Conservation (phyloP, 208 protist species). For the Entamoeba moshkovskii region DNA sequence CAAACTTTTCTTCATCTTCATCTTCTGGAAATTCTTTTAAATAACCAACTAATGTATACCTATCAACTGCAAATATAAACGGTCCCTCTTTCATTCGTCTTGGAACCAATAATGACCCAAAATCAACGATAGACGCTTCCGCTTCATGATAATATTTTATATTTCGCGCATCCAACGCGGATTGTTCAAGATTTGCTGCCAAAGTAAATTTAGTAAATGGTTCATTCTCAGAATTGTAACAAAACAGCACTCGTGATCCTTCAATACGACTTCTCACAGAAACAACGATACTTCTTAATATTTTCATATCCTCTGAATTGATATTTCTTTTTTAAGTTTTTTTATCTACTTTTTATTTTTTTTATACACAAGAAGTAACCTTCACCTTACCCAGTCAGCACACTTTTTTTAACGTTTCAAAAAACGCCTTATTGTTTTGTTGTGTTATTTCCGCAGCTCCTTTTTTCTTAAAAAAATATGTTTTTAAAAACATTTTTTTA, state of each 20-base stretch:
- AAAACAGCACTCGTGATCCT: neutral
- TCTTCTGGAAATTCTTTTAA: neutral
- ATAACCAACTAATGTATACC: neutral
- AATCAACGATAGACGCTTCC: neutral
- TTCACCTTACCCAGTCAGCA: no score
- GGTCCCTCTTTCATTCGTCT: neutral
- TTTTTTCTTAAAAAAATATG: no score
- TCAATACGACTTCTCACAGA: neutral
- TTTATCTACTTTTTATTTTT: no score
- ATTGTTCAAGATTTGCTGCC: neutral
- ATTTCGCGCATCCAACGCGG: neutral
- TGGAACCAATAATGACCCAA: neutral
- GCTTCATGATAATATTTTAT: neutral
- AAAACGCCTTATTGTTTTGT: no score
- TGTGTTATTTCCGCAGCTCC: no score
- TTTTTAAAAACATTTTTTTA: no score
- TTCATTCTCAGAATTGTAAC: neutral
- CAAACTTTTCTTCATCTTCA: neutral
- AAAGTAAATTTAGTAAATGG: neutral
- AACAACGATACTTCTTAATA: neutral
- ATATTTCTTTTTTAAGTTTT: no score
- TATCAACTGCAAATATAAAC: neutral
- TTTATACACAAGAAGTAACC: no score
- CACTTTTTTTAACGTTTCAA: no score
- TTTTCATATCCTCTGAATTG: neutral